Evolutionary conservation across 2,329 filamentous ascomycete species (phyloP).

Genomic region (Triangularia setosa): DNA sequence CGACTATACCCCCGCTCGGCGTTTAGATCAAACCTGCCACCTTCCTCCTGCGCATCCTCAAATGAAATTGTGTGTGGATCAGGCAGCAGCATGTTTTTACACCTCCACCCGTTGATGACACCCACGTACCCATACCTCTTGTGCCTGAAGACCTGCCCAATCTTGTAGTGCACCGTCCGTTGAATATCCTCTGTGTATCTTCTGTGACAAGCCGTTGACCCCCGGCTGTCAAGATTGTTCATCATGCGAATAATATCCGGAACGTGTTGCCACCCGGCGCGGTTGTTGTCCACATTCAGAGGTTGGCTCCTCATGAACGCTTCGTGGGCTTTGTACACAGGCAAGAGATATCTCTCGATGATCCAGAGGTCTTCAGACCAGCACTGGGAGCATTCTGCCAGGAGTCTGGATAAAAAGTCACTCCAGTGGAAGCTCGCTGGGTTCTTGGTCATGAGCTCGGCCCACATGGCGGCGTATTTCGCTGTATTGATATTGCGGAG

Average conservation of each 20-base stretch:
- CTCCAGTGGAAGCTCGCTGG: slow-evolving; percentile 50
- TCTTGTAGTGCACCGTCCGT: slow-evolving; percentile 54
- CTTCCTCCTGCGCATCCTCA: neutral
- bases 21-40: neutral
- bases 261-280: slow-evolving; percentile 34
- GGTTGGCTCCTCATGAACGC: slow-evolving; percentile 22
- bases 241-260: slow-evolving; percentile 39
- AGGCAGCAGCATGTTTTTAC: neutral
- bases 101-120: slow-evolving; percentile 78
- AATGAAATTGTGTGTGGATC: neutral
- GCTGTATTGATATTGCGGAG: slow-evolving; percentile 54
- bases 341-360: slow-evolving; percentile 63
- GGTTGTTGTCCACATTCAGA: slow-evolving; percentile 22
- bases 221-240: slow-evolving; percentile 41
- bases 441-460: slow-evolving; percentile 54
- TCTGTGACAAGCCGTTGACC: slow-evolving; percentile 32
- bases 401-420: slow-evolving; percentile 57
- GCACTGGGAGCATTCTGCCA: slow-evolving; percentile 55
- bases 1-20: slow-evolving; percentile 36
- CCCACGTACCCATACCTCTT: slow-evolving; percentile 74
- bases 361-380: slow-evolving; percentile 70
- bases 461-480: slow-evolving; percentile 72
- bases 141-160: slow-evolving; percentile 85
- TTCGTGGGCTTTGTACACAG: slow-evolving; percentile 51
- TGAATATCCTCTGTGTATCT: slow-evolving; percentile 35